A percentile compares a stretch with the other conserved stretches of the same genome.
phyloP scores from a whole-genome alignment of 805 yeast species.

The Lachancea mirantina region DNA sequence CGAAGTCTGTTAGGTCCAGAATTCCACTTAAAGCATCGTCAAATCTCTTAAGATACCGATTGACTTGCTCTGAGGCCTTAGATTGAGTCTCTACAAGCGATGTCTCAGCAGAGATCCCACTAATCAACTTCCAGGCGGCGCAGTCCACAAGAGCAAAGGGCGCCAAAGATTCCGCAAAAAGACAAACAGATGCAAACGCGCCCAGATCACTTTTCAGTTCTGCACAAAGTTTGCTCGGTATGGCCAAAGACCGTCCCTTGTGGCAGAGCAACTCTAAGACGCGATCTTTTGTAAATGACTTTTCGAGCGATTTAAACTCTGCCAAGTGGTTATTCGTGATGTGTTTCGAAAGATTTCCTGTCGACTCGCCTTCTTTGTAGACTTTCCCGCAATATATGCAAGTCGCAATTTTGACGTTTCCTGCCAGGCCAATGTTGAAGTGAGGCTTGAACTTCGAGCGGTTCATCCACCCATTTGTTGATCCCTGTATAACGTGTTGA shows the following conservation, averaged over 20 bases:
- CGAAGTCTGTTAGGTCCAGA: not conserved
- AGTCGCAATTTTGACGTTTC: constrained; percentile 5
- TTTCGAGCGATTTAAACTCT: constrained; percentile 8
- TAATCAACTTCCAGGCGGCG: constrained; percentile 8
- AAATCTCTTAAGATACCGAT: not conserved
- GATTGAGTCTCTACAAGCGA: constrained; percentile 6
- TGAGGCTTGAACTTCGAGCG: constrained; percentile 7
- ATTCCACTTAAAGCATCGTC: not conserved
- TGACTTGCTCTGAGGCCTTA: too few relatives aligned
- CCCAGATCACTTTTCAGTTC: constrained; percentile 7
- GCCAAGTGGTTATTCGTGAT: constrained; percentile 7
- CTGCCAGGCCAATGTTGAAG: constrained; percentile 5
- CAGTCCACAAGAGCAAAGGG: constrained; percentile 6
- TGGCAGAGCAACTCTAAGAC: constrained; percentile 4
- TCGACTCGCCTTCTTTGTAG: constrained; percentile 11
- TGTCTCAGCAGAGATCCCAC: constrained; percentile 4
- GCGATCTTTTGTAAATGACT: constrained; percentile 5
- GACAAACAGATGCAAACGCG: constrained; percentile 6
- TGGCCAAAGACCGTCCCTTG: constrained; percentile 6
- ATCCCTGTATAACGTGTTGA: too few relatives aligned
- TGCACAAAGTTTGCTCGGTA: constrained; percentile 3
- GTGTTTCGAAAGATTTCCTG: constrained; percentile 9
- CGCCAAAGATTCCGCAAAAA: constrained; percentile 5
- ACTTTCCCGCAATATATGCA: constrained; percentile 10
- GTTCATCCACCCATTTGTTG: constrained; percentile 9